Evolutionary conservation across 805 yeast species (phyloP).

Genomic region (Ogataea neopini): DNA sequence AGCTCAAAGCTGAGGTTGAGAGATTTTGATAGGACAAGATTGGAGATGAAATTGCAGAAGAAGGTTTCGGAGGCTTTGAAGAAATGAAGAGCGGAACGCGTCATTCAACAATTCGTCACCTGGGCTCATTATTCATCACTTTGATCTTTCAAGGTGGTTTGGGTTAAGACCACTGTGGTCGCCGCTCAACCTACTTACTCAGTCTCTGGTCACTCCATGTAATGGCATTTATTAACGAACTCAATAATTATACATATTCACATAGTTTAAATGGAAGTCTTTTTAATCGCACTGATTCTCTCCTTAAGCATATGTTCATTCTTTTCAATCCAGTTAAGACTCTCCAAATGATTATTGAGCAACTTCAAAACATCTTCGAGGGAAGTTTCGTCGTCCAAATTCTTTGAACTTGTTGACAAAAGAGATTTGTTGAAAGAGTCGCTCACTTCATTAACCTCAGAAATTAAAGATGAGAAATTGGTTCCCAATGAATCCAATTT

Average conservation of each 20-base stretch:
- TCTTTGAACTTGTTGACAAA: constrained; percentile 29
- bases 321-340: constrained; percentile 82
- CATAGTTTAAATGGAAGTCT: neutral
- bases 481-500: constrained; percentile 76
- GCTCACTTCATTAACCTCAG: constrained; percentile 81
- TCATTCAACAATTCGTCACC: too few relatives aligned
- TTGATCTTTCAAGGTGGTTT: too few relatives aligned
- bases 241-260: neutral
- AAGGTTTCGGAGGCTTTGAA: constrained; percentile 41
- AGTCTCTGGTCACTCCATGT: too few relatives aligned
- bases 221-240: too few relatives aligned
- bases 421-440: constrained; percentile 72
- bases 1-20: neutral
- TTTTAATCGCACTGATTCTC: constrained; percentile 50
- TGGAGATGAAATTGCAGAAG: constrained; percentile 51
- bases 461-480: constrained; percentile 71
- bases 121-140: too few relatives aligned
- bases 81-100: too few relatives aligned
- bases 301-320: constrained; percentile 68
- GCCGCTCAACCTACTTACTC: too few relatives aligned
- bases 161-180: too few relatives aligned
- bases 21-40: constrained; percentile 47
- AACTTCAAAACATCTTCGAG: constrained; percentile 74
- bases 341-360: constrained; percentile 85
- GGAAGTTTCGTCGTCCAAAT: constrained; percentile 35